Evolutionary conservation across 257 asterid genomes (phyloP), one percentile per base, ranked within the genome.

Genomic region (Nicotiana tomentosiformis): DNA sequence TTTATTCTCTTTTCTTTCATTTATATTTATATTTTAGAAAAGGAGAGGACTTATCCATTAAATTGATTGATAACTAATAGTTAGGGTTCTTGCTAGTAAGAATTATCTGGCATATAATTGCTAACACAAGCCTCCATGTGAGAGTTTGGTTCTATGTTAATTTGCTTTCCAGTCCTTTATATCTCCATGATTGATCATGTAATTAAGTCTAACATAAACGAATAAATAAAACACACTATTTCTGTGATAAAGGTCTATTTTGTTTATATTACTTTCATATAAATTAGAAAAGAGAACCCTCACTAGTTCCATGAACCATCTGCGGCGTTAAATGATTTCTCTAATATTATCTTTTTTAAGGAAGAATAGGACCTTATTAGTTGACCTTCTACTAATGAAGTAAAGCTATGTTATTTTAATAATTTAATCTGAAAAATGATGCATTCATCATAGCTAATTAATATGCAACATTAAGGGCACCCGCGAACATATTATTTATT

Each of bases 61-160:
- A 58, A 58, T 58, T 58, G 65, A 58, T 58, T 58, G 57, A 72
- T 72, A 72, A 70, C 37, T 72, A 43, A 72, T 72, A 4, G 9
- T 72, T 46, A 72, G 37, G 60, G 37, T 72, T 72, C 37, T 17
- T 58, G 35, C 15, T 46, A 12, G 60, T 43, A 72, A 43, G 78
- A 72, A 46, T 72, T 72, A 46, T 72, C 78, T 72, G 61, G 61
- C 61, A 46, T 72, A 46, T 72, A 46, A 72, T 46, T 46, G 37
- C 61, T 23, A 72, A 46, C 20, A 72, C 61, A 46, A 72, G 12
- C 78, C 60, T 46, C 78, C 78, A 72, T 72, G 78, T 72, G 60
- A 46, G 78, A 46, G 20, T 72, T 15, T 46, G 58, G 37, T 46
- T 46, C 78, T 23, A 1, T 23, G 20, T 72, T 72, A 69, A 69